These are phyloP conservation scores for Rhinocladiella similis DNA, from an alignment of 2,329 filamentous ascomycete genomes.

Conservation along the genomic window DNA sequence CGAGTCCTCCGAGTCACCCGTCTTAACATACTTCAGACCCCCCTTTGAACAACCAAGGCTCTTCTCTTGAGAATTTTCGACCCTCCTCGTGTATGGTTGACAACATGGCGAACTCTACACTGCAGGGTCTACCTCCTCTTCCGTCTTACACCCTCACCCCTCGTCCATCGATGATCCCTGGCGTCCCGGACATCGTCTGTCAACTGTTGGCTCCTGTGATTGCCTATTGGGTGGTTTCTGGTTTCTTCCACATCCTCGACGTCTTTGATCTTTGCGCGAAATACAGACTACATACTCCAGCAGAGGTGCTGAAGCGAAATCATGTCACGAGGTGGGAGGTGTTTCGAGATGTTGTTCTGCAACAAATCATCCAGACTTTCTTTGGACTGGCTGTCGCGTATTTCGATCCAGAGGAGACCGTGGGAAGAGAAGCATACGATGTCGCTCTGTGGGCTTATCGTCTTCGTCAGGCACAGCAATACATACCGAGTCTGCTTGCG, in stretches of 20 bases:
- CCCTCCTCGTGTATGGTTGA: conserved; percentile 6
- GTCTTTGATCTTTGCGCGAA: conserved; percentile 80
- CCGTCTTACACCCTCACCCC: conserved; percentile 75
- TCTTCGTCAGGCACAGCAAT: conserved; percentile 74
- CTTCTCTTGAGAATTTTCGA: not conserved
- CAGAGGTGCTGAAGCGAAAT: conserved; percentile 84
- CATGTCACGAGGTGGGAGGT: conserved; percentile 83
- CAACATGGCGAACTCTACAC: conserved; percentile 24
- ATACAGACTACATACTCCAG: conserved; percentile 92
- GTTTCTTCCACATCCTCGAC: conserved; percentile 87
- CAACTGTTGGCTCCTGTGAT: conserved; percentile 73
- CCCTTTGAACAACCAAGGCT: not conserved
- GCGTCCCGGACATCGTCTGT: conserved; percentile 78
- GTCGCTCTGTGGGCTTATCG: conserved; percentile 86
- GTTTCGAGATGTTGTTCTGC: conserved; percentile 83
- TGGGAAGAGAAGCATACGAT: conserved; percentile 80
- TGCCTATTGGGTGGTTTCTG: conserved; percentile 84
- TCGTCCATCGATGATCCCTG: conserved; percentile 70
- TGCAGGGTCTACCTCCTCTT: conserved; percentile 71
- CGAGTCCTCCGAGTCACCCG: conserved; percentile 14
- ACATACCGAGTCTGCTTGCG: conserved; percentile 70
- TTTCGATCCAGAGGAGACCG: conserved; percentile 71
- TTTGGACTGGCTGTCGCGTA: conserved; percentile 68
- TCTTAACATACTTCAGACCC: conserved; percentile 7
- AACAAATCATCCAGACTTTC: conserved; percentile 84